phyloP scores from a whole-genome alignment of 768 basidiomycete genomes.

The Infundibulicybe gibba region DNA sequence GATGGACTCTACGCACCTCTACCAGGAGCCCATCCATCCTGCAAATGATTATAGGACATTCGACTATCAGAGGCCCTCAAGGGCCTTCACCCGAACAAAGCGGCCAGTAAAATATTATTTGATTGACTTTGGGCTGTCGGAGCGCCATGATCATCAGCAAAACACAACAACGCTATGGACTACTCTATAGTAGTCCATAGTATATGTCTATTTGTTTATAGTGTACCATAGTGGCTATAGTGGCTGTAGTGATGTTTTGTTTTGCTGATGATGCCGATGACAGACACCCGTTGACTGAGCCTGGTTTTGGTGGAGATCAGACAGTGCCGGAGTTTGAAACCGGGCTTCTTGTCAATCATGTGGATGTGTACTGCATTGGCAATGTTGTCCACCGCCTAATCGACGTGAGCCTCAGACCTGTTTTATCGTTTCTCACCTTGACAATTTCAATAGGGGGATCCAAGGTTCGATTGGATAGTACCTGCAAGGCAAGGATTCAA shows the following conservation, averaged over 20 bases:
- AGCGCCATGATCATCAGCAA: too few species aligned
- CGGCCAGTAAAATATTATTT: constrained; percentile 22
- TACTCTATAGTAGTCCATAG: too few species aligned
- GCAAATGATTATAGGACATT: constrained; percentile 5
- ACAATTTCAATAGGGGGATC: too few species aligned
- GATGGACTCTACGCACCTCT: constrained; percentile 18
- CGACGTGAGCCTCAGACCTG: constrained; percentile 1
- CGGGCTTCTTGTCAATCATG: constrained; percentile 14
- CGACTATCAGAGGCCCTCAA: constrained; percentile 7
- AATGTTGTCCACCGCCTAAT: constrained; percentile 19
- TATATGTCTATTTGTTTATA: too few species aligned
- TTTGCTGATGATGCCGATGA: constrained; percentile 19
- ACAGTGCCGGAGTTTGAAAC: constrained; percentile 29
- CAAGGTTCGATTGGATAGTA: too few species aligned
- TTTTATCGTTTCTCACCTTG: background rate
- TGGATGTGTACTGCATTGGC: constrained; percentile 31
- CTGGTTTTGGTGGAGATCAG: constrained; percentile 35
- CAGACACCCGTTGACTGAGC: constrained; percentile 17
- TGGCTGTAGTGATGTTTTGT: too few species aligned
- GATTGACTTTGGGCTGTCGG: constrained; percentile 26
- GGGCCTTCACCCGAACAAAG: constrained; percentile 12
- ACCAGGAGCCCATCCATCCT: constrained; percentile 17
- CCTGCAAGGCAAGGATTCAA: constrained; percentile 15
- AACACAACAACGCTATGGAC: too few species aligned
- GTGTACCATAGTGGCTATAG: too few species aligned